Percentiles rank a stretch among this genome's conserved stretches.
These are phyloP conservation scores for Neofusicoccum sp. DNA, from an alignment of 2,329 filamentous ascomycete genomes.

Conservation along the genomic window DNA sequence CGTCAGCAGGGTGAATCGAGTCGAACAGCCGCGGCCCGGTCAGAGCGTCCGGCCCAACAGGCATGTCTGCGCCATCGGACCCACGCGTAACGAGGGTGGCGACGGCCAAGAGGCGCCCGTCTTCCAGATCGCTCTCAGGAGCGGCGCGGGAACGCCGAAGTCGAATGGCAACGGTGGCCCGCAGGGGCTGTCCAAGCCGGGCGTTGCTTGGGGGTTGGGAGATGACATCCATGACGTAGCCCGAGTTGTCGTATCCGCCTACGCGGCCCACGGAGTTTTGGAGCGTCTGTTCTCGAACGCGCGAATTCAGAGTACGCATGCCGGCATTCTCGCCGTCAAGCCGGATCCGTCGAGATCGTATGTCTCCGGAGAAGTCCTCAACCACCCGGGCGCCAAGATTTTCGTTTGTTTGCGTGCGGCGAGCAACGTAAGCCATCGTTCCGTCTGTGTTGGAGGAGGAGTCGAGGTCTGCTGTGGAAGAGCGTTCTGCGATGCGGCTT, in stretches of 20 bases:
- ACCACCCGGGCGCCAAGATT: conserved; percentile 34
- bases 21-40: conserved; percentile 27
- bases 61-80: conserved; percentile 5
- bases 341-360: conserved; percentile 12
- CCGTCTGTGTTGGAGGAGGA: conserved; percentile 22
- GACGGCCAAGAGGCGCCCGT: conserved; percentile 16
- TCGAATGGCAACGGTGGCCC: conserved; percentile 27
- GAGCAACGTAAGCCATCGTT: conserved; percentile 43
- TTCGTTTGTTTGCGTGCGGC: conserved; percentile 30
- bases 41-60: conserved; percentile 11
- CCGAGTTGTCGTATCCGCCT: conserved; percentile 4
- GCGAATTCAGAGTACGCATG: conserved; percentile 20
- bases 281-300: conserved; percentile 2
- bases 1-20: conserved; percentile 38
- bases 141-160: conserved; percentile 7
- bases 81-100: conserved; percentile 9
- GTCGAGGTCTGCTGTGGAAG: conserved; percentile 14
- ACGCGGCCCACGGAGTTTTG: conserved; percentile 17
- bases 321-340: conserved; percentile 18
- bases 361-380: conserved; percentile 5
- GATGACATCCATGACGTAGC: conserved; percentile 43
- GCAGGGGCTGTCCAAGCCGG: conserved; percentile 35
- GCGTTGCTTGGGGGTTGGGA: conserved; percentile 40
- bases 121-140: conserved; percentile 11
- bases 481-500: conserved; percentile 22